phyloP scores from a whole-genome alignment of 352 stramenopile species.

The Pythium monospermum region DNA sequence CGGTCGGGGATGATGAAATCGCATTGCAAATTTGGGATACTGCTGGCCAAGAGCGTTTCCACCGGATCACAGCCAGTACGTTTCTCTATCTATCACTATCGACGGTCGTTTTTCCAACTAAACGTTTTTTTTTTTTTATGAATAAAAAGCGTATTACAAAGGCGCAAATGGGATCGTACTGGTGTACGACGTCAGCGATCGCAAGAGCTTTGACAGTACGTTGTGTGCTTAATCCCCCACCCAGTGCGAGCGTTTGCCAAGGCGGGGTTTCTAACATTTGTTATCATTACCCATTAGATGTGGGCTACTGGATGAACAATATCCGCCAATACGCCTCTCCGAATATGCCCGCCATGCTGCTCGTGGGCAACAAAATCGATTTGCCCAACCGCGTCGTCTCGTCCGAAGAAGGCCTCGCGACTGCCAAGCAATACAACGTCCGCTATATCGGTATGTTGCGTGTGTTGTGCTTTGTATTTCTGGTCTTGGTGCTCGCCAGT shows the following conservation, averaged over 20 bases:
- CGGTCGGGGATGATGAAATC: conserved; percentile 76
- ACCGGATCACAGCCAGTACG: conserved; percentile 91
- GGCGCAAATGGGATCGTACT: conserved; percentile 92
- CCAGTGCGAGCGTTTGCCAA: not conserved
- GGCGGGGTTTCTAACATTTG: no score
- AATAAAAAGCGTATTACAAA: conserved; percentile 94
- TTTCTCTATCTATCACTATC: conserved; percentile 9
- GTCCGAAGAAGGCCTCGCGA: conserved; percentile 70
- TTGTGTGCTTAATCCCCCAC: conserved; percentile 11
- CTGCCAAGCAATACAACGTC: conserved; percentile 79
- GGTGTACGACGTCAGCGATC: conserved; percentile 91
- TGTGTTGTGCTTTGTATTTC: not conserved
- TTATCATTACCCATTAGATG: conserved; percentile 70
- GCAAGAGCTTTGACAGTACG: conserved; percentile 90
- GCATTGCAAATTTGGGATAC: conserved; percentile 95
- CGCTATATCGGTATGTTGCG: conserved; percentile 74
- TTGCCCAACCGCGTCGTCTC: conserved; percentile 76
- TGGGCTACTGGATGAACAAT: conserved; percentile 96
- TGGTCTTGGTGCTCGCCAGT: not conserved
- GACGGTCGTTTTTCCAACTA: not conserved
- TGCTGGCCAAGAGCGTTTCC: conserved; percentile 91
- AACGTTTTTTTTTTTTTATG: conserved; percentile 7
- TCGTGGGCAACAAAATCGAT: conserved; percentile 93
- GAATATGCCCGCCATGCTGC: conserved; percentile 73
- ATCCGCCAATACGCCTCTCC: conserved; percentile 86